A percentile compares a stretch with the other conserved stretches of the same genome.
Conservation (phyloP, 2,329 filamentous ascomycete species). For the Fusarium vanettenii region DNA sequence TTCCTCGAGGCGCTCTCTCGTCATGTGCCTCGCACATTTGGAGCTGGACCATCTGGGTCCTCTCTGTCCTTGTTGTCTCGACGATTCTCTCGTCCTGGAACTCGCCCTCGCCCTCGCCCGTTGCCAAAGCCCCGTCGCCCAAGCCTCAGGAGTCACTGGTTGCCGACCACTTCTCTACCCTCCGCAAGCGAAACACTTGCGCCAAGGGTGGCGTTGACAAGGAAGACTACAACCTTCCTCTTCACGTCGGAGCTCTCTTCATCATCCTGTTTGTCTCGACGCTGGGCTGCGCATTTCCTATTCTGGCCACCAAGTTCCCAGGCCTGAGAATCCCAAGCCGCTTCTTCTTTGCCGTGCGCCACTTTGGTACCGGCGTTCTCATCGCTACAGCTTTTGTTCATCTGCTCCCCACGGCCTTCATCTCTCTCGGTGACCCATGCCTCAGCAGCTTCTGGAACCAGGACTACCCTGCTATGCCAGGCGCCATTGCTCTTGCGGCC, state of each 20-base stretch:
- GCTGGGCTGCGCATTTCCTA: constrained; percentile 63
- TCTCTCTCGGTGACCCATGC: constrained; percentile 71
- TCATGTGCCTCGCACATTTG: constrained; percentile 48
- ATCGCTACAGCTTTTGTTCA: constrained; percentile 85
- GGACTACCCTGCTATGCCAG: constrained; percentile 81
- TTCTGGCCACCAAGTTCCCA: constrained; percentile 64
- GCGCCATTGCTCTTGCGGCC: constrained; percentile 81
- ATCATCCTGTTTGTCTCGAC: constrained; percentile 61
- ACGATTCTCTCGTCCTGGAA: constrained; percentile 44
- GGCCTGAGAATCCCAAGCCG: constrained; percentile 64
- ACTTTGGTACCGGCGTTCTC: constrained; percentile 83
- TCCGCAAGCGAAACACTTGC: constrained; percentile 46
- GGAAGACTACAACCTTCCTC: constrained; percentile 63
- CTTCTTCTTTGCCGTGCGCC: constrained; percentile 69
- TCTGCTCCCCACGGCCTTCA: constrained; percentile 74
- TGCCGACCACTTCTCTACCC: constrained; percentile 23
- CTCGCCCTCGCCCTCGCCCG: constrained; percentile 21
- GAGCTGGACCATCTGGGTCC: constrained; percentile 56
- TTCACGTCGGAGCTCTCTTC: constrained; percentile 69
- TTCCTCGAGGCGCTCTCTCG: constrained; percentile 45
- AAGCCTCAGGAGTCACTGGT: constrained; percentile 13
- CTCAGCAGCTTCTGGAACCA: constrained; percentile 81
- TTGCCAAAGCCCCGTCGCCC: neutral
- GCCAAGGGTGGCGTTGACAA: constrained; percentile 45
- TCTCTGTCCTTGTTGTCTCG: constrained; percentile 55